These are phyloP conservation scores for Plasmodium inui DNA, from an alignment of 169 alveolate genomes.

Conservation along the genomic window DNA sequence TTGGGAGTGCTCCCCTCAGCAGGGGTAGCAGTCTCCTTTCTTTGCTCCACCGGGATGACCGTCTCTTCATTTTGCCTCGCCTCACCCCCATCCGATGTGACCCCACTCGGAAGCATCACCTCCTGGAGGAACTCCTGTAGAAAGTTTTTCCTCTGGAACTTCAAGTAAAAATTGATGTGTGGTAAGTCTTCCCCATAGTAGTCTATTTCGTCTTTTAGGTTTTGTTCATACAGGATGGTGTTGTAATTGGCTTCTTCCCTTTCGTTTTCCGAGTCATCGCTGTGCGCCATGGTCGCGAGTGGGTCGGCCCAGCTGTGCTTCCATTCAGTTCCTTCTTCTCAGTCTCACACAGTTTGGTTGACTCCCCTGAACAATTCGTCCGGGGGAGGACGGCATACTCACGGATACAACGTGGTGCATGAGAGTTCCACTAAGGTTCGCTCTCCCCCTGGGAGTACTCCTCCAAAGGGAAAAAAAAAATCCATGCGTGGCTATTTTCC, in stretches of 20 bases:
- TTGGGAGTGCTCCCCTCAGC: not conserved
- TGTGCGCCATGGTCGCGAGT: slow-evolving; percentile 18
- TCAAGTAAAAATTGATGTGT: slow-evolving; percentile 61
- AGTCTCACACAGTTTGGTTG: not conserved
- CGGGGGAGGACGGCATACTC: not conserved
- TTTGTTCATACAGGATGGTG: slow-evolving; percentile 41
- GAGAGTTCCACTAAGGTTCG: not conserved
- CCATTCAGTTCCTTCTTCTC: not conserved
- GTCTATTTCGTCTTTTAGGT: slow-evolving; percentile 22
- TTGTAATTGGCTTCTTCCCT: slow-evolving; percentile 29
- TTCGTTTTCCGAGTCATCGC: slow-evolving; percentile 48
- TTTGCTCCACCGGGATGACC: not conserved
- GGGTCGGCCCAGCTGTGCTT: not conserved
- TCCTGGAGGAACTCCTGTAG: slow-evolving; percentile 28
- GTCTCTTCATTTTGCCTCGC: not conserved
- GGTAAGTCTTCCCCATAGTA: slow-evolving; percentile 50
- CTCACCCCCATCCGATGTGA: not conserved
- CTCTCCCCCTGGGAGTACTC: not conserved
- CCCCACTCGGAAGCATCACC: not conserved
- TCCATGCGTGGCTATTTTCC: not conserved
- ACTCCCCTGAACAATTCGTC: not conserved
- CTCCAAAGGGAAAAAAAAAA: not conserved
- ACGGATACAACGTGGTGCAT: not conserved
- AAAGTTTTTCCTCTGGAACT: slow-evolving; percentile 44
- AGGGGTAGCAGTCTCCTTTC: not conserved